phyloP scores from a whole-genome alignment of 176 grass and related monocot genomes.

The Urochloa ruziziensis region DNA sequence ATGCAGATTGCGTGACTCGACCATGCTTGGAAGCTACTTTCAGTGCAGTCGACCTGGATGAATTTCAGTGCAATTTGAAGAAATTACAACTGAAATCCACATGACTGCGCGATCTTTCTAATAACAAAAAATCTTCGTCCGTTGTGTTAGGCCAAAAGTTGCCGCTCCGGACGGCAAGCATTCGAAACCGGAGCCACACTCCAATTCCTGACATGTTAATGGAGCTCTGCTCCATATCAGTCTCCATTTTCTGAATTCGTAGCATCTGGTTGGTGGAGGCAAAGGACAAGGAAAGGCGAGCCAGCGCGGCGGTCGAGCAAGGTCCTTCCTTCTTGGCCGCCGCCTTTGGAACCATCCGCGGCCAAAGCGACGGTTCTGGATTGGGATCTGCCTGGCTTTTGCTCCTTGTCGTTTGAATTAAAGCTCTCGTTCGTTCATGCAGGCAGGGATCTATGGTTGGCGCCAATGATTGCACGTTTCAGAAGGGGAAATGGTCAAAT shows the following conservation, averaged over 20 bases:
- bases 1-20: neutral
- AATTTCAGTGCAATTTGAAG: neutral
- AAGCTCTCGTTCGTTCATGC: neutral
- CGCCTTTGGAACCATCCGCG: neutral
- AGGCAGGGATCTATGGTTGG: neutral
- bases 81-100: neutral
- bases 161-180: neutral
- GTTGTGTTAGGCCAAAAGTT: neutral
- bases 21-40: too few relatives aligned
- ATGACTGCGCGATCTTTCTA: neutral
- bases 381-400: neutral
- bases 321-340: neutral
- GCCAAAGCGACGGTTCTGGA: neutral
- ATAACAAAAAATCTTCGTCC: neutral
- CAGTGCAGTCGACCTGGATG: too few relatives aligned
- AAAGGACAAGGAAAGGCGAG: neutral
- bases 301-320: neutral
- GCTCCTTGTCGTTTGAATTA: neutral
- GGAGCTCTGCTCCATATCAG: neutral
- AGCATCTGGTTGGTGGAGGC: too few relatives aligned
- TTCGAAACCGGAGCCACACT: neutral
- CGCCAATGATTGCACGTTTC: slow-evolving; percentile 1
- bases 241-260: neutral
- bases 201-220: neutral
- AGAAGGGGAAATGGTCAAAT: neutral